Evolutionary conservation across 495 filamentous ascomycete genomes (phyloP), one percentile per base, ranked within the genome.

Genomic region (Aspergillus funiculosus): DNA sequence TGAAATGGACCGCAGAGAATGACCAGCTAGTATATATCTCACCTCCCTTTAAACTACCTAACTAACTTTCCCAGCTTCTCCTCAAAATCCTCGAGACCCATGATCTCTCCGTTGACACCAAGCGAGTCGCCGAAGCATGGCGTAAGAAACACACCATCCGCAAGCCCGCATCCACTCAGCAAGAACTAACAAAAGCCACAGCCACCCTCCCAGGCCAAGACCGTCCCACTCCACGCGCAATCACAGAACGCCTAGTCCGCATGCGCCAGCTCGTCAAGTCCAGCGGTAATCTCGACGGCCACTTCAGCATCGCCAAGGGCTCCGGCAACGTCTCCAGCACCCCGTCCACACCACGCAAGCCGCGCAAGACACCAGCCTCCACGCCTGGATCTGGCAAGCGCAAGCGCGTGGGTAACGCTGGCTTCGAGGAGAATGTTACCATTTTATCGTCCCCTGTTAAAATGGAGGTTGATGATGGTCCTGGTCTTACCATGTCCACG

Each of bases 1-100:
- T 73, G 28, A 64, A 54, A 27, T 74, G 70, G 70, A 66, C 59
- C 13, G 42, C 64, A 0, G 60, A 67, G 5, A 63, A 55, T 11
- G 69, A 72, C 32, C 64, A 69, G 28, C 54, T 69, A 35, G 60
- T 22, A 14, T 37, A 13, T 10, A 30, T 15, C 21, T 36, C 17
- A 14, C 27, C 19, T 10, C 6, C 9, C 17, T 20, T 26, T 19
- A 22, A 18, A 26, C 7, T 18, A n/a, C n/a, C 8, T n/a, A 17
- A 13, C 34, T 57, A 34, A 44, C 39, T 11, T 22, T 6, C 19
- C 20, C 40, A 74, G 73, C 67, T 76, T 10, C 56, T 76, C 0
- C 43, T 72, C 1, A 76, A 72, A 27, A 69, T 75, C 39, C 48
- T 76, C 4, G 64, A 74, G 36, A 72, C 67, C 4, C 69, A 69